Base-by-base conservation (phyloP, 305 asterid species). In the Fraxinus dipetala region DNA sequence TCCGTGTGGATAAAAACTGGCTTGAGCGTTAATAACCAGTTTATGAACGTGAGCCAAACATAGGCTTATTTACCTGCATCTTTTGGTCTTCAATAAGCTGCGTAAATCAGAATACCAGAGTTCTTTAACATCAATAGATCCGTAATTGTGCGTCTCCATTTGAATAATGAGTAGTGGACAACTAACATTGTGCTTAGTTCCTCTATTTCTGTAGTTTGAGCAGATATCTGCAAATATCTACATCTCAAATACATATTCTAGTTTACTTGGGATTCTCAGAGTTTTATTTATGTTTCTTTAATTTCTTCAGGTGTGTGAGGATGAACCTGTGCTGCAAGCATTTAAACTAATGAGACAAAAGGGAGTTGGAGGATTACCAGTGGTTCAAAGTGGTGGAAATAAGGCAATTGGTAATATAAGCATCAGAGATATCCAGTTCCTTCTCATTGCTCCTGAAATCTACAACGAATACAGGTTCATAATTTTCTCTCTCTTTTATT, bases 391-490 rank as follows among this genome's bases (percentile, higher is more conserved):
- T 51, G 92, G 87, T 78, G 98, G 98, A 61, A 89, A 32, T 22
- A 93, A 91, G 82, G 95, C 99, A n/a, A 85, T 96, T 34, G 99
- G 99, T 77, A 96, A 94, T 83, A 96, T 94, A 89, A 96, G 99
- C 87, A 94, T 96, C 85, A 88, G 98, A 86, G 99, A 96, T 87
- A 90, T 96, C 65, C 99, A 96, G 81, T 96, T 86, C 91, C 99
- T 96, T 85, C 97, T 96, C 34, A 91, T 89, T 36, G 93, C 98
- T 69, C 98, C 99, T 6, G 95, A 90, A 79, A 94, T 96, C 89
- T 96, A 94, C 93, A 94, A 87, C 81, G 92, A 94, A 0, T 93
- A 88, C 91, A 95, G 99, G 98, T 94, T 56, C 40, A 82, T 84
- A 43, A 38, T 43, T 40, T 10, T 9, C 28, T 77, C 38, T 40